These are phyloP conservation scores for Nicotiana tabacum DNA, from an alignment of 257 asterid species.

Conservation along the genomic window DNA sequence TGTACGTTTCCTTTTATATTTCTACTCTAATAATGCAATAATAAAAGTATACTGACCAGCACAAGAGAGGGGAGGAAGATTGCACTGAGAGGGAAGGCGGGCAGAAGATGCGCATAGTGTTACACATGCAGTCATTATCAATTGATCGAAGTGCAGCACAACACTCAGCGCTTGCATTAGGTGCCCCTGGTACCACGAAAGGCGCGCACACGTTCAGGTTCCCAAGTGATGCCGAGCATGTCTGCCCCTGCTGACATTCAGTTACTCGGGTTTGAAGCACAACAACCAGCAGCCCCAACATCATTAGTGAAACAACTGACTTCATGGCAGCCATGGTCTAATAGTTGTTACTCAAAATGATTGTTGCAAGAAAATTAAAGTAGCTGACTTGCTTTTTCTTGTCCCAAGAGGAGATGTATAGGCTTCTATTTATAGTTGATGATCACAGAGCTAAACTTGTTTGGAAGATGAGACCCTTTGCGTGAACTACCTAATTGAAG, in stretches of 20 bases:
- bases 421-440: background rate
- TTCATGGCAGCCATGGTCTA: background rate
- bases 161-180: slow-evolving; percentile 30
- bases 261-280: slow-evolving; percentile 16
- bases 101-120: slow-evolving; percentile 35
- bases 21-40: too few relatives aligned
- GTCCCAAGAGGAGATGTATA: background rate
- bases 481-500: slow-evolving; percentile 30
- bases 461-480: background rate
- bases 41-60: slow-evolving; percentile 1
- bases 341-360: background rate
- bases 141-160: slow-evolving; percentile 42
- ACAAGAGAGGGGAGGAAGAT: slow-evolving; percentile 40
- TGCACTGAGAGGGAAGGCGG: slow-evolving; percentile 40
- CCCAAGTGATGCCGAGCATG: slow-evolving; percentile 36
- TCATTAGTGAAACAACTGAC: background rate
- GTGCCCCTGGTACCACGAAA: slow-evolving; percentile 8
- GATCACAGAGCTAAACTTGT: background rate
- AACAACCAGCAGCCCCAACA: slow-evolving; percentile 11
- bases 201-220: slow-evolving; percentile 13
- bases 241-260: slow-evolving; percentile 24
- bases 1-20: too few relatives aligned
- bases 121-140: slow-evolving; percentile 43
- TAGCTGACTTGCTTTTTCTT: background rate
- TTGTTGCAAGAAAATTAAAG: background rate